Conservation (phyloP, 1,139 yeast species). For the Barnettozyma hawaiiensis region DNA sequence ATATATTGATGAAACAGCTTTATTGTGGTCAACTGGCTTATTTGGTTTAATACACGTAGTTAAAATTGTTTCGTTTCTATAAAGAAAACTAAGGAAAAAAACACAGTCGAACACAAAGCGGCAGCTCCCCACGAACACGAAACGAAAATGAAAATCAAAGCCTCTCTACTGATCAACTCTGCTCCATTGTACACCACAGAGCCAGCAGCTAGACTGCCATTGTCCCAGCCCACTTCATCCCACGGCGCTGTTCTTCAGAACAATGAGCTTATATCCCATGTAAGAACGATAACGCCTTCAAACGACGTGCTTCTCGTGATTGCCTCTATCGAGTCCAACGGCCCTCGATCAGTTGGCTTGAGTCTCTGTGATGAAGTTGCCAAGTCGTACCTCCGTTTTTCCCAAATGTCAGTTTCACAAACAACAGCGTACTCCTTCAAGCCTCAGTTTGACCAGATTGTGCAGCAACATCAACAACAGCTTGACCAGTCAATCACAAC, state of each 20-base stretch:
- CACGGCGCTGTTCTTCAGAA: background rate
- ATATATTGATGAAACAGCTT: background rate
- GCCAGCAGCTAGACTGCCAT: background rate
- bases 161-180: background rate
- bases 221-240: background rate
- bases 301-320: background rate
- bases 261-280: background rate
- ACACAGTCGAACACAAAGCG: too few species aligned
- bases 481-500: conserved; percentile 8
- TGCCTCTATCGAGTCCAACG: background rate
- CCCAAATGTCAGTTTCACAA: background rate
- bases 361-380: background rate
- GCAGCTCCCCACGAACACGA: too few species aligned
- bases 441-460: conserved; percentile 21
- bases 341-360: background rate
- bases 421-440: background rate
- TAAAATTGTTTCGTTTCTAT: too few species aligned
- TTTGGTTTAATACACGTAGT: too few species aligned
- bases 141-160: background rate
- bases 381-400: background rate
- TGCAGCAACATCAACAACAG: conserved; percentile 14
- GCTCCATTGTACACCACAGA: background rate
- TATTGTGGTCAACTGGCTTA: too few species aligned
- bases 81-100: background rate
- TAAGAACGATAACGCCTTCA: background rate